Evolutionary conservation across 805 yeast genomes (phyloP), one percentile per base, ranked within the genome.

Genomic region (Kluyveromyces starmeri): DNA sequence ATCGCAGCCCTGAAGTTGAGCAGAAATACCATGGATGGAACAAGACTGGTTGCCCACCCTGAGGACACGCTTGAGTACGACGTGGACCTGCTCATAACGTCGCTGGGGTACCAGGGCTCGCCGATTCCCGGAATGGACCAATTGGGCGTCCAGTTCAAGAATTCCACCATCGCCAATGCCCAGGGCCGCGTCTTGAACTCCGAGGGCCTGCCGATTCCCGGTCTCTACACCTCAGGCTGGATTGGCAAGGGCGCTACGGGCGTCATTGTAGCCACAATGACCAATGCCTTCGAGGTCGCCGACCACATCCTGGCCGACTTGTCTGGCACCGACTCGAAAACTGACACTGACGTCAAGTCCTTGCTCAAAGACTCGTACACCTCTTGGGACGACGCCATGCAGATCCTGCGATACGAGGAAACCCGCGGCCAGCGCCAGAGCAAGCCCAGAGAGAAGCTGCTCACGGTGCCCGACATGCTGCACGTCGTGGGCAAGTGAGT

Each of bases 201-300:
- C 1, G 34, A 44, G 1, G 50, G 47, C 13, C 40, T 35, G 27
- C 45, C 41, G 23, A 46, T 53, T 19, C 61, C 51, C 2, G 80
- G 84, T 0, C 60, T 84, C 39, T 89, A 86, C 47, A 77, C 83
- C 2, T 65, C 86, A 7, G 98, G 98, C 0, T 92, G 98, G 98
- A 78, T 86, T 30, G 75, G 81, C 37, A 76, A 72, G 34, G 94
- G 95, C 1, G 82, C 95, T 6, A 70, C 71, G 19, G 98, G 98
- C 1, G 94, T 85, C 3, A 92, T 92, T 44, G 94, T 94, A 12
- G 70, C 83, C 10, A 85, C 97, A 0, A 83, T 89, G 80, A 71
- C 79, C 69, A 86, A 82, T 39, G 74, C 96, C 1, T 78, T 78
- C 42, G 70, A 74, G 7, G 78, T 89, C 0, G 89, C 85, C 0